phyloP scores from a whole-genome alignment of 495 filamentous ascomycete species.

The Amphirosellinia nigrospora region DNA sequence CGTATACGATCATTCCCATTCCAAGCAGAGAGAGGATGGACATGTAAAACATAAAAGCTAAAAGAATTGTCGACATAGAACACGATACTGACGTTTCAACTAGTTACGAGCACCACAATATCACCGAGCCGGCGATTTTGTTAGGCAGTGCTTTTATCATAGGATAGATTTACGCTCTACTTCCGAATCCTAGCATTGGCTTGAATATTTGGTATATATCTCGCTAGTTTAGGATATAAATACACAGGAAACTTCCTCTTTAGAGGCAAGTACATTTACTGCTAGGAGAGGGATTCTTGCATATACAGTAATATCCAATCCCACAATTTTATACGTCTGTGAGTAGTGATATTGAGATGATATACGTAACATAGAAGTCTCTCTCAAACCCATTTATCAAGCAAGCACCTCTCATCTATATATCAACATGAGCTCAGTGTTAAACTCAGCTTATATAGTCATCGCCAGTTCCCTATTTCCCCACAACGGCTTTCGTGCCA shows the following conservation, averaged over 20 bases:
- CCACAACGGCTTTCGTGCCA: slow-evolving; percentile 34
- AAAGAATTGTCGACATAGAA: neutral
- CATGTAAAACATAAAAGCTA: neutral
- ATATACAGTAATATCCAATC: neutral
- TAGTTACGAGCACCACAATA: slow-evolving; percentile 69
- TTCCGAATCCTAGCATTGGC: neutral
- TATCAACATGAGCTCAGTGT: neutral
- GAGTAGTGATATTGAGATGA: neutral
- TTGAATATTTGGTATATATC: neutral
- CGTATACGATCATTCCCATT: neutral
- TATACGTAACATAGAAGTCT: neutral
- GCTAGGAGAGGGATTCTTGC: neutral
- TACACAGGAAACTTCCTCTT: neutral
- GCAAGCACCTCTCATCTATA: neutral
- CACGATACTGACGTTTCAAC: neutral
- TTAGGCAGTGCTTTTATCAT: slow-evolving; percentile 71
- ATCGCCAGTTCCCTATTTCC: neutral
- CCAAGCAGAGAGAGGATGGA: neutral
- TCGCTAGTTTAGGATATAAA: neutral
- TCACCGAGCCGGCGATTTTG: slow-evolving; percentile 72
- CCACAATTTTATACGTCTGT: neutral
- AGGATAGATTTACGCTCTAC: slow-evolving; percentile 1
- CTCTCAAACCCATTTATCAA: neutral
- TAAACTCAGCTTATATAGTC: neutral
- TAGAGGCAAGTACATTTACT: neutral